Evolutionary conservation across 2,329 filamentous ascomycete species (phyloP).

Genomic region (Trichoderma arundinaceum): DNA sequence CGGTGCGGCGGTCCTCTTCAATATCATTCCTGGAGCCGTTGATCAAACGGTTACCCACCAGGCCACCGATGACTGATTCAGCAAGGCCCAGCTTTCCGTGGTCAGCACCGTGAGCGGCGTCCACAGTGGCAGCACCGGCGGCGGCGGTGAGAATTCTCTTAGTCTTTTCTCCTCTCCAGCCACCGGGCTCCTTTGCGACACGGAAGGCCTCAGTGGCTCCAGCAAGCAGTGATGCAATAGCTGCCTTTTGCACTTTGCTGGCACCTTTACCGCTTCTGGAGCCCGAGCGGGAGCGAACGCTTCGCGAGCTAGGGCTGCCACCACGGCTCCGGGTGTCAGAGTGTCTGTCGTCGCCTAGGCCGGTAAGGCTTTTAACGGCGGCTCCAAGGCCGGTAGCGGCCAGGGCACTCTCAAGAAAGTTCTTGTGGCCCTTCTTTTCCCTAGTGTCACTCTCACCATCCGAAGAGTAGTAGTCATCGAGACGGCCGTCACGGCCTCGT

Average conservation of each 20-base stretch:
- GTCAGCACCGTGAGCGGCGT: slow-evolving; percentile 73
- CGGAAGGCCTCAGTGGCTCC: slow-evolving; percentile 93
- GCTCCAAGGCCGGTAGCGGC: slow-evolving; percentile 66
- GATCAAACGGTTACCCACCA: slow-evolving; percentile 83
- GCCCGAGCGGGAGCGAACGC: slow-evolving; percentile 60
- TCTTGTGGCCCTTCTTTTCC: slow-evolving; percentile 66
- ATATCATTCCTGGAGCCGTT: slow-evolving; percentile 76
- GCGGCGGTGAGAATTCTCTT: slow-evolving; percentile 91
- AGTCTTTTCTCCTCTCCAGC: slow-evolving; percentile 89
- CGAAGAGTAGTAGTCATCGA: slow-evolving; percentile 62
- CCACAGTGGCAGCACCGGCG: slow-evolving; percentile 82
- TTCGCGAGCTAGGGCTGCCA: slow-evolving; percentile 51
- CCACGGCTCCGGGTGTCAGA: slow-evolving; percentile 56
- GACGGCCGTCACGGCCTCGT: slow-evolving; percentile 58
- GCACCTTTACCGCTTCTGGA: slow-evolving; percentile 50
- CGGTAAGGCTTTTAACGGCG: slow-evolving; percentile 65
- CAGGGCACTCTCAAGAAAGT: slow-evolving; percentile 67
- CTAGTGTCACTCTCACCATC: slow-evolving; percentile 56
- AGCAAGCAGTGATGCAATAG: slow-evolving; percentile 87
- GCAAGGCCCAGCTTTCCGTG: slow-evolving; percentile 84
- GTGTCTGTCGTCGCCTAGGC: slow-evolving; percentile 51
- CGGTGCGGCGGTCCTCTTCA: slow-evolving; percentile 63
- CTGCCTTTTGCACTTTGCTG: slow-evolving; percentile 79
- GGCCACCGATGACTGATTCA: slow-evolving; percentile 86
- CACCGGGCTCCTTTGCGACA: slow-evolving; percentile 83